These are phyloP conservation scores for Lippia alba DNA, from an alignment of 305 asterid genomes.

Conservation along the genomic window DNA sequence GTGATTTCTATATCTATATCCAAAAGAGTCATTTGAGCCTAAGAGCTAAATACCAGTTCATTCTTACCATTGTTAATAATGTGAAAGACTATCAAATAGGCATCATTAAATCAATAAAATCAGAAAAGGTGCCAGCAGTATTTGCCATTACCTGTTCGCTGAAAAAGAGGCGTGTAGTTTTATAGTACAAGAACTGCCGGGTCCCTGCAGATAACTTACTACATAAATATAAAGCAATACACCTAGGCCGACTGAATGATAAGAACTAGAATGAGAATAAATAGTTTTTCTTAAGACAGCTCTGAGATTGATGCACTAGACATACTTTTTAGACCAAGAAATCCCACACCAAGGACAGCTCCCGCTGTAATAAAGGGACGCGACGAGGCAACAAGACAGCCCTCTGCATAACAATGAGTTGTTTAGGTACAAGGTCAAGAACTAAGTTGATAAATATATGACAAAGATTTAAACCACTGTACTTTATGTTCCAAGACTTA, in stretches of 20 bases:
- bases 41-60: slow-evolving; percentile 11
- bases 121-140: not conserved
- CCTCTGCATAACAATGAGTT: slow-evolving; percentile 62
- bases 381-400: slow-evolving; percentile 65
- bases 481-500: slow-evolving; percentile 11
- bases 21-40: slow-evolving; percentile 8
- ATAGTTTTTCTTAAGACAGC: slow-evolving; percentile 8
- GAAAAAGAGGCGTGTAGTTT: slow-evolving; percentile 59
- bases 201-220: slow-evolving; percentile 56
- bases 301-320: slow-evolving; percentile 26
- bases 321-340: slow-evolving; percentile 81
- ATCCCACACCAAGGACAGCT: slow-evolving; percentile 68
- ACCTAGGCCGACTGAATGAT: slow-evolving; percentile 24
- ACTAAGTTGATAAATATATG: slow-evolving; percentile 14
- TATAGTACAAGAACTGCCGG: slow-evolving; percentile 77
- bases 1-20: slow-evolving; percentile 17
- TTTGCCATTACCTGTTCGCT: slow-evolving; percentile 74
- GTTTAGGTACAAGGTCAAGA: slow-evolving; percentile 22
- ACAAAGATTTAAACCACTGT: slow-evolving; percentile 22
- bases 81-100: slow-evolving; percentile 10
- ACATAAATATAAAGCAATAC: slow-evolving; percentile 39
- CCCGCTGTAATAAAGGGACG: slow-evolving; percentile 70
- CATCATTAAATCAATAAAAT: not conserved
- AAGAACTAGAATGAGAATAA: slow-evolving; percentile 15
- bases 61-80: not conserved